Percentiles rank a stretch among this genome's conserved stretches.
Conservation (phyloP, 768 basidiomycete species). For the Calvatia gigantea region DNA sequence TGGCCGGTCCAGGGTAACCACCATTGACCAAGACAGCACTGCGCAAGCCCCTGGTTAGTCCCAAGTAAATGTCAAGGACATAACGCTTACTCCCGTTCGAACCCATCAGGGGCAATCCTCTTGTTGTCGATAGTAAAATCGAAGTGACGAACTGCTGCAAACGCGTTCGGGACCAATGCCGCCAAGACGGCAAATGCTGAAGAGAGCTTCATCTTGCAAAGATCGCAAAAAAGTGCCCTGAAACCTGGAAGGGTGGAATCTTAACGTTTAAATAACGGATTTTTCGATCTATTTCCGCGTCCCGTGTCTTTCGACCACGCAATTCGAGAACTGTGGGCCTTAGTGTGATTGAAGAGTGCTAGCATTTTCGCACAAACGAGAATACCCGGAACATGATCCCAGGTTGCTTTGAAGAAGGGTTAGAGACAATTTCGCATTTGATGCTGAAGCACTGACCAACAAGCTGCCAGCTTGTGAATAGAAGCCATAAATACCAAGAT, state of each 20-base stretch:
- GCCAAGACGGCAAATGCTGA: neutral
- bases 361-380: slow-evolving; percentile 4
- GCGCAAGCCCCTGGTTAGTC: neutral
- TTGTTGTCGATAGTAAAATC: slow-evolving; percentile 36
- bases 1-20: neutral
- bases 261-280: neutral
- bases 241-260: neutral
- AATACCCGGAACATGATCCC: neutral
- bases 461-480: slow-evolving; percentile 1
- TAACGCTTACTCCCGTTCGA: slow-evolving; percentile 21
- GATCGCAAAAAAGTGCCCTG: neutral
- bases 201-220: slow-evolving; percentile 1
- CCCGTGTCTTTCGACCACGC: neutral
- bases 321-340: neutral
- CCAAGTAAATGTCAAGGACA: neutral
- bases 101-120: slow-evolving; percentile 47
- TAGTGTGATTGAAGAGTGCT: too few relatives aligned
- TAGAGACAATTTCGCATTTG: neutral
- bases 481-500: neutral
- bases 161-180: neutral
- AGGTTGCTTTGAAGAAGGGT: neutral
- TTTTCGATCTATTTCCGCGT: neutral
- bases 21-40: slow-evolving; percentile 8
- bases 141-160: neutral
- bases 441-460: too few relatives aligned